Percentiles rank a stretch among this genome's conserved stretches.
Evolutionary conservation across 768 basidiomycete genomes (phyloP).

Genomic region (Sarcodon aspratus): DNA sequence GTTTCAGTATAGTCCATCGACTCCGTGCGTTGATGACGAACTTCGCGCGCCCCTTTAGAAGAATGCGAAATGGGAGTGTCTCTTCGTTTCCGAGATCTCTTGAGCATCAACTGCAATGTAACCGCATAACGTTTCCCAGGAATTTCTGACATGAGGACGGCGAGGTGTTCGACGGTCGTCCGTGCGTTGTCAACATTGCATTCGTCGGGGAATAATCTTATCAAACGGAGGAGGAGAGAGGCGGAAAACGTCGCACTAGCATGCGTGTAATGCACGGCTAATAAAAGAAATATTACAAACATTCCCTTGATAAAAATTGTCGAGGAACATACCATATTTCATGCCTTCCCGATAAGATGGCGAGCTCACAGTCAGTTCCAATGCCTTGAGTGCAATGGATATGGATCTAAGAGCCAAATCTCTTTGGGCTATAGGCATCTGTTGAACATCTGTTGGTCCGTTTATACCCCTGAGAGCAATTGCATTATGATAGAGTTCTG

Average conservation of each 20-base stretch:
- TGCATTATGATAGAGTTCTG: constrained; percentile 80
- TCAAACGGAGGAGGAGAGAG: constrained; percentile 77
- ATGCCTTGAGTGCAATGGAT: constrained; percentile 63
- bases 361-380: constrained; percentile 80
- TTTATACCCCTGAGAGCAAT: constrained; percentile 74
- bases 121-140: constrained; percentile 90
- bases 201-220: constrained; percentile 81
- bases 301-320: neutral
- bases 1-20: constrained; percentile 17
- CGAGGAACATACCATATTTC: constrained; percentile 60
- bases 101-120: constrained; percentile 83
- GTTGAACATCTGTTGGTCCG: constrained; percentile 76
- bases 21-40: constrained; percentile 32
- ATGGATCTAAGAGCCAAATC: constrained; percentile 78
- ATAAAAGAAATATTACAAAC: neutral
- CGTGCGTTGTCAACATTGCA: constrained; percentile 69
- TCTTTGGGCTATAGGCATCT: constrained; percentile 69
- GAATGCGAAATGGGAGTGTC: constrained; percentile 46
- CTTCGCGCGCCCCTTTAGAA: constrained; percentile 41
- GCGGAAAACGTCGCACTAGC: constrained; percentile 91
- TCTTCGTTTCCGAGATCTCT: constrained; percentile 56
- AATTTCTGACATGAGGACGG: constrained; percentile 68
- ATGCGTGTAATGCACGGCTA: constrained; percentile 86
- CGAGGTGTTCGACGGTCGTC: constrained; percentile 67
- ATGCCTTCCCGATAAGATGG: constrained; percentile 83